These are phyloP conservation scores for Fagopyrum tataricum DNA, from an alignment of 148 eudicot genomes.

Conservation along the genomic window DNA sequence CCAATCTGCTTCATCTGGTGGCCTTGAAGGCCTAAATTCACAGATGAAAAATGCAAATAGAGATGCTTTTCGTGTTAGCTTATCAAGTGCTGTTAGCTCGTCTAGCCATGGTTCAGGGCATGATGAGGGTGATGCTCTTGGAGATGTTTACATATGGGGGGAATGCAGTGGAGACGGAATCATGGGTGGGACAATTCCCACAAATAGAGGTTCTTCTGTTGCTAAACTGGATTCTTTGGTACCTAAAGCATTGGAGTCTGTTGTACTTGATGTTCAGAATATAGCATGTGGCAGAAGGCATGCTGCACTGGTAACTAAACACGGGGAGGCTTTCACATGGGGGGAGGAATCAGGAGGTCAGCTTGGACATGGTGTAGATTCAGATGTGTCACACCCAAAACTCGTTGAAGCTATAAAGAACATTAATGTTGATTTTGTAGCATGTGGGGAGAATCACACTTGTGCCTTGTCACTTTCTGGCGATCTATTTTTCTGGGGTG, in stretches of 20 bases:
- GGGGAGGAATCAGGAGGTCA: conserved; percentile 69
- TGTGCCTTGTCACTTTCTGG: conserved; percentile 64
- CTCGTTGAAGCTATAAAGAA: conserved; percentile 42
- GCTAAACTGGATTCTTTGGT: conserved; percentile 32
- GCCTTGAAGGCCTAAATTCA: conserved; percentile 34
- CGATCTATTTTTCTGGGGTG: conserved; percentile 74
- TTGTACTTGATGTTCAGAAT: conserved; percentile 50
- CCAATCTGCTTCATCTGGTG: conserved; percentile 38
- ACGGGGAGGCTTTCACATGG: conserved; percentile 71
- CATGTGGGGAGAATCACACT: conserved; percentile 72
- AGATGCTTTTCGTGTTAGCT: conserved; percentile 53
- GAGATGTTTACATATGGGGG: conserved; percentile 70
- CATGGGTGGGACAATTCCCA: conserved; percentile 39
- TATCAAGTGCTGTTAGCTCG: conserved; percentile 64
- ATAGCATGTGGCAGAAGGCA: conserved; percentile 61
- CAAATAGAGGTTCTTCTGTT: conserved; percentile 25
- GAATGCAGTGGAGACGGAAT: conserved; percentile 53
- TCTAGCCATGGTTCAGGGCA: conserved; percentile 61
- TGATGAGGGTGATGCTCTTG: conserved; percentile 47
- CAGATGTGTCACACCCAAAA: conserved; percentile 53
- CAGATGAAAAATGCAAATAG: conserved; percentile 31
- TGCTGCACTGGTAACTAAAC: conserved; percentile 58
- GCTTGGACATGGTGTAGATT: conserved; percentile 72
- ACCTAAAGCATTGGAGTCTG: conserved; percentile 59
- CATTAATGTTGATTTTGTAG: conserved; percentile 43